phyloP scores from a whole-genome alignment of 805 yeast species.

The Saturnispora quitensis region DNA sequence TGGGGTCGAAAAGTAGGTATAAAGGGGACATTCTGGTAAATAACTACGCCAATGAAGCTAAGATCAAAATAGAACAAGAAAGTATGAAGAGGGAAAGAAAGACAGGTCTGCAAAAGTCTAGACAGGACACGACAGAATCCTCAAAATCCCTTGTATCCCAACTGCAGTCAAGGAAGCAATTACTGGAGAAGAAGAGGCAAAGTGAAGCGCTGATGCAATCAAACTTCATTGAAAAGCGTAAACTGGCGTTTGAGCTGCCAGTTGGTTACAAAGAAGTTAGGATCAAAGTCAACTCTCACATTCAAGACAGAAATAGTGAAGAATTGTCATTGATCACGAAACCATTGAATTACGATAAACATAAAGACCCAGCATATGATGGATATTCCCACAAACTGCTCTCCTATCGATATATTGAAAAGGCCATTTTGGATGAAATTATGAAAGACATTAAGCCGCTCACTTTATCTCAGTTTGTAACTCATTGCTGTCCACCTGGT shows the following conservation, averaged over 20 bases:
- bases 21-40: background rate
- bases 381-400: slow-evolving; percentile 35
- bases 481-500: slow-evolving; percentile 55
- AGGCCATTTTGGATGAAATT: slow-evolving; percentile 26
- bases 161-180: background rate
- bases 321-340: background rate
- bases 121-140: slow-evolving; percentile 19
- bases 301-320: background rate
- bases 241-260: slow-evolving; percentile 6
- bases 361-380: slow-evolving; percentile 25
- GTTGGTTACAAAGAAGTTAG: slow-evolving; percentile 2
- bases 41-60: background rate
- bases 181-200: slow-evolving; percentile 2
- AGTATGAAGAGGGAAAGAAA: background rate
- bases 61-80: background rate
- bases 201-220: background rate
- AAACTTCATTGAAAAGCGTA: background rate
- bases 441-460: slow-evolving; percentile 45
- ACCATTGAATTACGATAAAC: slow-evolving; percentile 1
- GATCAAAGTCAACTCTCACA: background rate
- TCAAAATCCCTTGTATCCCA: background rate
- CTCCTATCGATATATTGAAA: slow-evolving; percentile 38
- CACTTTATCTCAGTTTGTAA: slow-evolving; percentile 51
- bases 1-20: slow-evolving; percentile 1
- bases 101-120: slow-evolving; percentile 20